Base-by-base conservation (phyloP, 441 rosid species). In the Gossypium gossypioides region DNA sequence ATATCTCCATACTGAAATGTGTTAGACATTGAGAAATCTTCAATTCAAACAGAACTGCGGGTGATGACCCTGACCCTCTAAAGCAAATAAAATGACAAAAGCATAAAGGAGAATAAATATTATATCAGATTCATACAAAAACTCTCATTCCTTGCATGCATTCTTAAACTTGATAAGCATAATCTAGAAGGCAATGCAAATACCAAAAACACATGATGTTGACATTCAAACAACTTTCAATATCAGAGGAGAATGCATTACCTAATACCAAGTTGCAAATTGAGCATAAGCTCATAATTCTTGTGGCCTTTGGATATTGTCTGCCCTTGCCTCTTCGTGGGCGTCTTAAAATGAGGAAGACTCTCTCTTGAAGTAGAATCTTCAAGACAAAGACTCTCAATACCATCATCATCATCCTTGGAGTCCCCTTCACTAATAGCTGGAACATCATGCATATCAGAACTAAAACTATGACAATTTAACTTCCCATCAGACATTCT, bases 231-330 rank as follows among this genome's bases (percentile, higher is more conserved):
- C 67, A 75, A 63, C 74, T 13, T 46, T 51, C 56, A 24, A 44
- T 65, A 65, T 9, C 32, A 44, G 54, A 65, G 34, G 21, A 22
- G 40, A 55, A 68, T 37, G 56, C 57, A 56, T 44, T 84, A 92
- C 99, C 99, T 92, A 82, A 94, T 92, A 72, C 99, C 99, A 18
- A 94, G 73, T 84, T 94, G 99, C 81, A 94, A 87, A 82, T 94
- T 94, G 71, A 94, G 97, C 99, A 94, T 94, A 70, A 94, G 94
- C 1, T 92, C 97, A 71, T 92, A 94, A 75, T 94, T 94, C 85
- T 91, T 92, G 68, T 94, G 99, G 32, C 99, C 97, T 83, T 89
- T 94, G 3, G 88, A 81, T 71, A 94, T 92, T 2, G 94, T 92
- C 76, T 81, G 85, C 57, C 97, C 99, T 78, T 87, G 96, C 82